Evolutionary conservation across 805 yeast species (phyloP).

Genomic region (Blastobotrys peoriensis): DNA sequence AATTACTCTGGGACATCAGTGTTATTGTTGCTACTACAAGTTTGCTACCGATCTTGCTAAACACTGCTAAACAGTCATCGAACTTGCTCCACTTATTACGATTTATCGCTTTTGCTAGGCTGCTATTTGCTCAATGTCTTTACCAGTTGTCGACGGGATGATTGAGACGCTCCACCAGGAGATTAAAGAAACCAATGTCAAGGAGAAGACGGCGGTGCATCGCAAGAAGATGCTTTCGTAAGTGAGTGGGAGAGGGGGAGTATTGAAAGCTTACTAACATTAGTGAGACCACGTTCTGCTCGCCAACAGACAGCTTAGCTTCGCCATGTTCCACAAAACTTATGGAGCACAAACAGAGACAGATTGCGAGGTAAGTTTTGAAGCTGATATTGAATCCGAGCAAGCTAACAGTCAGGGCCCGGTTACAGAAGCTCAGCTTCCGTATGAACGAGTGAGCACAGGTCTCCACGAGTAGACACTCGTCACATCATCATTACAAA

Average conservation of each 20-base stretch:
- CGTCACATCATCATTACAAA: too few species aligned
- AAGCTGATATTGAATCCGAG: too few species aligned
- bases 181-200: constrained; percentile 5
- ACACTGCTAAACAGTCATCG: too few species aligned
- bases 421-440: too few species aligned
- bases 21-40: too few species aligned
- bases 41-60: too few species aligned
- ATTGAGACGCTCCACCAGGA: constrained; percentile 14
- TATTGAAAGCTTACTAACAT: not conserved
- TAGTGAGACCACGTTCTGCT: constrained; percentile 17
- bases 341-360: constrained; percentile 11
- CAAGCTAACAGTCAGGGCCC: too few species aligned
- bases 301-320: constrained; percentile 18
- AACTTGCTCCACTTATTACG: too few species aligned
- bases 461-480: too few species aligned
- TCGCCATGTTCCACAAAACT: constrained; percentile 19
- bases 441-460: too few species aligned
- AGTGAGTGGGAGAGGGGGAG: constrained; percentile 5
- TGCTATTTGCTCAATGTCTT: not conserved
- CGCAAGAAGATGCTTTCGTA: constrained; percentile 18
- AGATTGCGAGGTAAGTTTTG: constrained; percentile 6
- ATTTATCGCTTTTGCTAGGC: too few species aligned
- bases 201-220: constrained; percentile 12
- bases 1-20: too few species aligned
- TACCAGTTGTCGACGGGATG: not conserved